These are phyloP conservation scores for Arctium minus DNA, from an alignment of 129 eudicot genomes.

Conservation along the genomic window DNA sequence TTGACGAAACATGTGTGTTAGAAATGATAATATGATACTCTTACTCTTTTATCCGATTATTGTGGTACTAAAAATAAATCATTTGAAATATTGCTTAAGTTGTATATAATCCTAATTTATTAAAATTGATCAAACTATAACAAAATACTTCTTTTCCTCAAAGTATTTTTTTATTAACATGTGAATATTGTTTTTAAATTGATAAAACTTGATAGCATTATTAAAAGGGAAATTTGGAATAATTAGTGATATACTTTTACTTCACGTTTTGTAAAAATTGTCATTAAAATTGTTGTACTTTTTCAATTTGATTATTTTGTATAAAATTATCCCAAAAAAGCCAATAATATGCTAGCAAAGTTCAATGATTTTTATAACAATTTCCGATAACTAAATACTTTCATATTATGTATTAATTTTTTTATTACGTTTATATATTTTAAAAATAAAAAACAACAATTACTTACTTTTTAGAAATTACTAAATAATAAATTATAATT, in stretches of 20 bases:
- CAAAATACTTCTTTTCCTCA: neutral
- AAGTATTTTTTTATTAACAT: neutral
- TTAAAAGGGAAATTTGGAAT: neutral
- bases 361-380: neutral
- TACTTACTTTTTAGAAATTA: neutral
- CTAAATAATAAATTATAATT: neutral
- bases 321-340: neutral
- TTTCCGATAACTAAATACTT: too few species aligned
- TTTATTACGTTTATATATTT: neutral
- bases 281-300: neutral
- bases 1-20: neutral
- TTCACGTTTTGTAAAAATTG: neutral
- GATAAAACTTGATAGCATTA: neutral
- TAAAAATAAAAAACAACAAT: neutral
- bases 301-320: neutral
- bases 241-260: neutral
- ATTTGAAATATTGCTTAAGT: too few species aligned
- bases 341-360: neutral
- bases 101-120: too few species aligned
- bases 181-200: neutral
- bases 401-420: too few species aligned
- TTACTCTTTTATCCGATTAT: neutral
- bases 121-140: too few species aligned
- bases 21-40: neutral
- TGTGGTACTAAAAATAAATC: neutral